Evolutionary conservation across 768 basidiomycete genomes (phyloP), one percentile per base, ranked within the genome.

Genomic region (Brasilioporus rufonigricans): DNA sequence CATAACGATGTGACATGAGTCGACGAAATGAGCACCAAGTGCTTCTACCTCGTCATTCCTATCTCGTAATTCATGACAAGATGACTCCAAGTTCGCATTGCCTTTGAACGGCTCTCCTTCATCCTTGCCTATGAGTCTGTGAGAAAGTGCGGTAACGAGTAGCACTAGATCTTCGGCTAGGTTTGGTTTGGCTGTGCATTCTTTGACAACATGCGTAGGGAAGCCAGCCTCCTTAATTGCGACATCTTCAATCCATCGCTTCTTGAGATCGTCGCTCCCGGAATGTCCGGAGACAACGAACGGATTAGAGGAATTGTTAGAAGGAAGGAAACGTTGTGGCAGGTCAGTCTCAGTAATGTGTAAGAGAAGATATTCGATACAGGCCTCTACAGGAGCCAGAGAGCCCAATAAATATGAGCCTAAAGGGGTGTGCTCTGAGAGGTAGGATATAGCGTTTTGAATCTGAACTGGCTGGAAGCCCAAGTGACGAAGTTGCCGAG

Each of bases 291-390:
- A 80, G 14, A 82, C 82, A 55, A 91, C 71, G 66, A 91, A 89
- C 1, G 89, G 74, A 60, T 83, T 79, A 0, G 87, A 89, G 3
- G 87, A 82, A 61, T 85, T 86, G n/a, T 70, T 69, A 11, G 76
- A 66, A 5, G 87, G 82, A 16, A 89, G 70, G 67, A 92, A 91
- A 26, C 81, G 80, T 47, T 76, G 65, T 0, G 95, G 95, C 5
- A 97, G 79, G 61, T 96, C 93, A 53, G 90, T 87, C 73, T 98
- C 94, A 0, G 93, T 89, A 6, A 90, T 66, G 61, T 91, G 83
- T 21, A 96, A 77, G 43, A 96, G 78, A 3, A 97, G 77, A 72
- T 91, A 92, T 60, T 93, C 89, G 43, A 94, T 86, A 48, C 84
- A 84, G 0, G 92, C 90, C 65, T 93, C 85, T 14, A 93, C 70